Evolutionary conservation across 768 basidiomycete genomes (phyloP).

Genomic region (Tubosaeta sp.): DNA sequence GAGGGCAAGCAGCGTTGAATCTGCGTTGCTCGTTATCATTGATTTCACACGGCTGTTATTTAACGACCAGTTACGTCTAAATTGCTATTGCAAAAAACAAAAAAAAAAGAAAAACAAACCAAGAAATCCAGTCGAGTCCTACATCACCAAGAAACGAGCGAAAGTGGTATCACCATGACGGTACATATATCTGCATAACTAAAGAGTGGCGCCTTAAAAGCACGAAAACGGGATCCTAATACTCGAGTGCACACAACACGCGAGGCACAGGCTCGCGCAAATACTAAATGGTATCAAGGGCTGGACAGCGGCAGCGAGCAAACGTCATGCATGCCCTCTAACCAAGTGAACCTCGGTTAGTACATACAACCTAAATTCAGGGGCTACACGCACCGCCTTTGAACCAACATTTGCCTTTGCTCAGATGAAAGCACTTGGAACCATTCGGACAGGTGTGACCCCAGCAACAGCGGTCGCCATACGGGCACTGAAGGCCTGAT

Average conservation of each 20-base stretch:
- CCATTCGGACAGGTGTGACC: slow-evolving; percentile 81
- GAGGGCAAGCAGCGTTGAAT: slow-evolving; percentile 14
- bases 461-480: slow-evolving; percentile 75
- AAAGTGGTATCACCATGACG: slow-evolving; percentile 25
- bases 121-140: slow-evolving; percentile 19
- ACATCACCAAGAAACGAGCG: slow-evolving; percentile 28
- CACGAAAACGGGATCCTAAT: slow-evolving; percentile 13
- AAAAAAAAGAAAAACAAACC: background rate
- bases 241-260: slow-evolving; percentile 5
- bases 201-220: slow-evolving; percentile 24
- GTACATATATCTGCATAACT: slow-evolving; percentile 20
- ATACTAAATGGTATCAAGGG: slow-evolving; percentile 20
- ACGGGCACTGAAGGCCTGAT: slow-evolving; percentile 68
- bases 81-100: slow-evolving; percentile 27
- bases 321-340: slow-evolving; percentile 41
- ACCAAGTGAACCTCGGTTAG: slow-evolving; percentile 1
- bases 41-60: slow-evolving; percentile 62
- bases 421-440: slow-evolving; percentile 60
- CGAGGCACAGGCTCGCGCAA: background rate
- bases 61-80: slow-evolving; percentile 6
- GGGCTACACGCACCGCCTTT: slow-evolving; percentile 52
- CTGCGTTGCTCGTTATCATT: slow-evolving; percentile 26
- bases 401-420: slow-evolving; percentile 86
- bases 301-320: slow-evolving; percentile 12
- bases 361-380: background rate